Base-by-base conservation (phyloP, 345 rosid species). In the Kandelia obovata region DNA sequence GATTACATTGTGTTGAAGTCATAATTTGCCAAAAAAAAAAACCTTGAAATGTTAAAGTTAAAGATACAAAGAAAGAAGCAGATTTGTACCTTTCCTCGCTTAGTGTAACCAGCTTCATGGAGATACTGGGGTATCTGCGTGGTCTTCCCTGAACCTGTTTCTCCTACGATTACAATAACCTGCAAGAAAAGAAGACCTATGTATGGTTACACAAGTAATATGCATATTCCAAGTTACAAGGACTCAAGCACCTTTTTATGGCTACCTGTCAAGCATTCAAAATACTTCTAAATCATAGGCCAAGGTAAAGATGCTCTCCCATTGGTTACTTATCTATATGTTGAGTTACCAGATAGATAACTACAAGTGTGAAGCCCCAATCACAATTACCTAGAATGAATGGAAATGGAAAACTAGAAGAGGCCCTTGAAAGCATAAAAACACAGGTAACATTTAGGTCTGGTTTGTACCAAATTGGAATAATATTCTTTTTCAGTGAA, bases 91-190 rank as follows among this genome's bases (percentile, higher is more conserved):
- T 86, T 92, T 65, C 99, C 99, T 20, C 75, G 84, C 80, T 87
- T 92, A 10, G 97, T 94, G 84, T 91, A 94, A 75, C 97, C 97
- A 74, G 92, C 96, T 83, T 94, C 98, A 64, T 94, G 96, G 66
- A 91, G 95, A 82, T 94, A 94, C 64, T 94, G 98, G 30, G 97
- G 97, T 70, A 91, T 88, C 74, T 93, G 98, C 20, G 98, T 93
- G 53, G 98, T 93, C 86, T 93, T 93, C 65, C 98, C 98, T 32
- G 98, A 94, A 74, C 97, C 97, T 70, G 99, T 95, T 80, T 95
- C 99, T 74, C 99, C 99, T 27, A 95, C 97, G 60, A 92, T 95
- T 62, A 95, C 87, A 82, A 95, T 90, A 77, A 95, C 91, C 98
- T 92, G 68, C 52, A 78, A 39, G 7, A 25, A 34, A 10, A 39